These are phyloP conservation scores for Oryza punctata DNA, from an alignment of 176 grass and related monocot species.

Conservation along the genomic window DNA sequence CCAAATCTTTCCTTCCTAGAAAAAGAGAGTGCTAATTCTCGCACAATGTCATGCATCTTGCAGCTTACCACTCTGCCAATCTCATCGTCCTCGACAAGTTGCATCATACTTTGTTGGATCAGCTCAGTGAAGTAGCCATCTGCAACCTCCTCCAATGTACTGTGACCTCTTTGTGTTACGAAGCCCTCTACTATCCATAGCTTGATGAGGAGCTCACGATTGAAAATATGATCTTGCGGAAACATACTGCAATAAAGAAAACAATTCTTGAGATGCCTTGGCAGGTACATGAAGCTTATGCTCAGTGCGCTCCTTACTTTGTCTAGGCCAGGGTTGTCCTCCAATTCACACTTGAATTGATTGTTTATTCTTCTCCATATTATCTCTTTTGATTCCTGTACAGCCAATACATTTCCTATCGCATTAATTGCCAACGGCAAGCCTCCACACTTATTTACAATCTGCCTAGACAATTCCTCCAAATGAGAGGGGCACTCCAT, in stretches of 20 bases:
- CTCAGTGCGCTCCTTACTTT: neutral
- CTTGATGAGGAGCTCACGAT: neutral
- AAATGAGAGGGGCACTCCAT: neutral
- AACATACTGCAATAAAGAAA: slow-evolving; percentile 29
- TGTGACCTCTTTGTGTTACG: neutral
- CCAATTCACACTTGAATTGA: neutral
- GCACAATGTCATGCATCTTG: neutral
- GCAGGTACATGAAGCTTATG: neutral
- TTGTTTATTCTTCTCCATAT: neutral
- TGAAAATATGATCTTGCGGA: neutral
- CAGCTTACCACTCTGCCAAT: neutral
- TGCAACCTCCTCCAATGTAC: slow-evolving; percentile 19
- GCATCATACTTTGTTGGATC: slow-evolving; percentile 1
- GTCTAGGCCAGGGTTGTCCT: neutral
- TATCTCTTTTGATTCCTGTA: neutral
- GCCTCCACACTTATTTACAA: neutral
- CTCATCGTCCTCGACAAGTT: neutral
- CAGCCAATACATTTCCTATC: neutral
- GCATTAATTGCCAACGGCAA: neutral
- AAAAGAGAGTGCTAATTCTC: neutral
- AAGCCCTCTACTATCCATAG: slow-evolving; percentile 31
- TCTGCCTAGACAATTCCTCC: neutral
- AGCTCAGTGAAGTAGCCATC: slow-evolving; percentile 24
- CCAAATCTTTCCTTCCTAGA: neutral
- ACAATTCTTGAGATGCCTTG: slow-evolving; percentile 22